These are phyloP conservation scores for Cercospora sojina DNA, from an alignment of 2,329 filamentous ascomycete species.

Conservation along the genomic window DNA sequence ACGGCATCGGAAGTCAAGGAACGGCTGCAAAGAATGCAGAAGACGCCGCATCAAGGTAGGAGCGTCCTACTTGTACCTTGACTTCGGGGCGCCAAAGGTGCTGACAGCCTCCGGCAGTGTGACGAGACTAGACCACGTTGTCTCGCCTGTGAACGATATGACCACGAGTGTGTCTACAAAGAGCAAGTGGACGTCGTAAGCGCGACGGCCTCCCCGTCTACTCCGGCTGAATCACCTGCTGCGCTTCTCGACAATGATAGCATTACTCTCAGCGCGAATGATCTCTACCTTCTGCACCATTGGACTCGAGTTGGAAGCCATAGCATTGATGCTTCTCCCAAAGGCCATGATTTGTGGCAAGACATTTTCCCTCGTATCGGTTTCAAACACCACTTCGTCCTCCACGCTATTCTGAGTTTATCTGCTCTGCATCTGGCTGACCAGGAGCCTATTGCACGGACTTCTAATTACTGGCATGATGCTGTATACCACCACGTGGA, in stretches of 20 bases:
- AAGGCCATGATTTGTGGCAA: background rate
- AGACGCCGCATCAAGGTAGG: background rate
- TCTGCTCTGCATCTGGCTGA: background rate
- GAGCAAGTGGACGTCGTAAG: background rate
- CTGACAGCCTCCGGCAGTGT: background rate
- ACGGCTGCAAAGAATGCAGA: background rate
- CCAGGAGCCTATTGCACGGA: background rate
- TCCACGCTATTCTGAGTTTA: background rate
- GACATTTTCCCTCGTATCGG: background rate
- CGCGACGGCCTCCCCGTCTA: background rate
- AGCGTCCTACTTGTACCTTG: background rate
- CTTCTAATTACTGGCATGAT: background rate
- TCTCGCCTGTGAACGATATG: background rate
- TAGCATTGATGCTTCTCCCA: background rate
- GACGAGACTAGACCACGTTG: background rate
- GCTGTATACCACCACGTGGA: background rate
- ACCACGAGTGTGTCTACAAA: background rate
- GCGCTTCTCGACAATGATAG: background rate
- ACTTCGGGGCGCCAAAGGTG: background rate
- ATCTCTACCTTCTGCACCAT: background rate
- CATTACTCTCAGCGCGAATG: background rate
- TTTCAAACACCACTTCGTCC: background rate
- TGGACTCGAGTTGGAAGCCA: background rate
- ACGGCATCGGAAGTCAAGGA: background rate
- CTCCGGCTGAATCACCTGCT: background rate